phyloP scores from a whole-genome alignment of 2,329 filamentous ascomycete species.

The Pyrenophora graminea region DNA sequence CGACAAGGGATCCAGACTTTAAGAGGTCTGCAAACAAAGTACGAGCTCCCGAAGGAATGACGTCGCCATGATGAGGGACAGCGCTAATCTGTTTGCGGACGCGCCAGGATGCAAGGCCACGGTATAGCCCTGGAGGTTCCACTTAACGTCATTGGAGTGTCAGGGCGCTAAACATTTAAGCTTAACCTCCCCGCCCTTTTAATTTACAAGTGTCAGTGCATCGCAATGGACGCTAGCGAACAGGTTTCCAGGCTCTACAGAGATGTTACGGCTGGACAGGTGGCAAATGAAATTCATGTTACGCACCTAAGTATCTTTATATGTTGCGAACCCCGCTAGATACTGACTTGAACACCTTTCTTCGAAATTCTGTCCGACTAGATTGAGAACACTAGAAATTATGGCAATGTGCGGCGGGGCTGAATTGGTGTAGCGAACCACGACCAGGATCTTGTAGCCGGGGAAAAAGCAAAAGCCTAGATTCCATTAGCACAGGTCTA shows the following conservation, averaged over 20 bases:
- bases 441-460: too few relatives aligned
- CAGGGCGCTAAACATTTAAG: conserved; percentile 5
- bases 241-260: conserved; percentile 1
- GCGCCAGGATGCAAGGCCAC: background rate
- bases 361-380: too few relatives aligned
- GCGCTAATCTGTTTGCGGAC: conserved; percentile 5
- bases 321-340: too few relatives aligned
- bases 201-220: background rate
- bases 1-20: conserved; percentile 7
- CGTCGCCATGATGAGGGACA: conserved; percentile 17
- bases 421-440: too few relatives aligned
- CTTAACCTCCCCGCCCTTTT: conserved; percentile 11
- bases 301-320: background rate
- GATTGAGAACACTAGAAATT: too few relatives aligned
- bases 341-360: too few relatives aligned
- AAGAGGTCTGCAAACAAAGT: conserved; percentile 11
- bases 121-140: background rate
- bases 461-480: too few relatives aligned
- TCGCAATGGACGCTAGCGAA: background rate
- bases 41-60: conserved; percentile 4
- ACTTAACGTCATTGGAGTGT: conserved; percentile 11
- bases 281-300: background rate
- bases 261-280: background rate
- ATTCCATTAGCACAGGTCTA: too few relatives aligned
- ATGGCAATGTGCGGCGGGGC: too few relatives aligned